phyloP scores from a whole-genome alignment of 2,329 filamentous ascomycete species.

The Zopfia rhizophila region DNA sequence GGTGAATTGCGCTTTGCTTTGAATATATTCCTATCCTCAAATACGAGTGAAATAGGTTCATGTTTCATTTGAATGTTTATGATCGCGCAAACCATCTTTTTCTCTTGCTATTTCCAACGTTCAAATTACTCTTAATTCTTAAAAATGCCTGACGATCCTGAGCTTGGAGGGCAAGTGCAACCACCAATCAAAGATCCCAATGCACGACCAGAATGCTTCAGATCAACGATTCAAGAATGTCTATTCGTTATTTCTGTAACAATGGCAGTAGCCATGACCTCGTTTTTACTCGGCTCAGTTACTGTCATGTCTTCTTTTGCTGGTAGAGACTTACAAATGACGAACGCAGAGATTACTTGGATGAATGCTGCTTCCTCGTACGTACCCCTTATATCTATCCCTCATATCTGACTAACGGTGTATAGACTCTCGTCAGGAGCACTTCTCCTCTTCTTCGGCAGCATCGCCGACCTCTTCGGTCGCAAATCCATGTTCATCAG shows the following conservation, averaged over 20 bases:
- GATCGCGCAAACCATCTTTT: too few relatives aligned
- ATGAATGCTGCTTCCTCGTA: slow-evolving; percentile 70
- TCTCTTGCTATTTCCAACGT: too few relatives aligned
- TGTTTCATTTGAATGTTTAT: too few relatives aligned
- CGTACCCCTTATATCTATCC: slow-evolving; percentile 25
- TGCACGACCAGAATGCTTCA: slow-evolving; percentile 68
- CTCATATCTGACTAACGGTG: not conserved
- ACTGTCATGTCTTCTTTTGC: slow-evolving; percentile 72
- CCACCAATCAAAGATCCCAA: slow-evolving; percentile 42
- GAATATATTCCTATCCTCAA: too few relatives aligned
- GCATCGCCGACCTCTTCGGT: slow-evolving; percentile 73
- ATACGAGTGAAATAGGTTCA: too few relatives aligned
- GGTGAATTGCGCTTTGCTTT: too few relatives aligned
- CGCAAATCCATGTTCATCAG: slow-evolving; percentile 68
- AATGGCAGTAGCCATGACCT: slow-evolving; percentile 71
- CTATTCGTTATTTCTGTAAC: slow-evolving; percentile 74
- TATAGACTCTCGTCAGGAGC: slow-evolving; percentile 68
- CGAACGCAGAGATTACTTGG: slow-evolving; percentile 73
- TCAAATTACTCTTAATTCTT: too few relatives aligned
- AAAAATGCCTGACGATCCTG: slow-evolving; percentile 17
- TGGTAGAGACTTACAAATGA: slow-evolving; percentile 69
- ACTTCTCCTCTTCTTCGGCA: slow-evolving; percentile 73
- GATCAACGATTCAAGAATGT: slow-evolving; percentile 69
- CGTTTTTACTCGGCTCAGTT: slow-evolving; percentile 68
- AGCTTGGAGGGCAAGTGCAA: slow-evolving; percentile 20